Evolutionary conservation across 192 early-diverging fungal species (phyloP), one percentile per base, ranked within the genome.

Genomic region (Gonapodya sp.): DNA sequence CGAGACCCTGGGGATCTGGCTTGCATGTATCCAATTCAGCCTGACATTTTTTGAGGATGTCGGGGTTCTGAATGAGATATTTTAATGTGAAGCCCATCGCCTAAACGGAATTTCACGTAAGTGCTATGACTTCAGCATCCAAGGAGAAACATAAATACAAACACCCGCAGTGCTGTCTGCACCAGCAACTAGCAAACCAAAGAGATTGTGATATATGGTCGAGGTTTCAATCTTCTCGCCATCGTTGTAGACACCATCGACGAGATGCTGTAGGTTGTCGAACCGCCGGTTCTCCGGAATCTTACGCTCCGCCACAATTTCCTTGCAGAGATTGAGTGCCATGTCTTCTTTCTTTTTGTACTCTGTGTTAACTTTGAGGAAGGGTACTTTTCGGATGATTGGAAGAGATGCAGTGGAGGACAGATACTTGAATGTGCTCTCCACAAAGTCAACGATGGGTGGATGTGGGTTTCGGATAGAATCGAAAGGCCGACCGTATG

Each of bases 381-480:
- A 77, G 75, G 30, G 30, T 2, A 77, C 34, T 33, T 77, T 77
- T 8, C 75, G 75, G 30, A 77, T 18, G 8, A 77, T 31, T 16
- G 75, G 75, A 33, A 77, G 34, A 16, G 75, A 18, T 8, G 75
- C 18, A 2, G 75, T 77, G 18, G 75, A 32, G 75, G 75, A 77
- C 18, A 77, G 18, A 33, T 77, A 77, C 75, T 77, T 77, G 75
- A 77, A 77, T 33, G 75, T 32, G 75, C 34, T 34, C 31, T 77
- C 75, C 18, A 77, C 75, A 34, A 77, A 34, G 75, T 77, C 75
- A 34, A 77, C 75, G 8, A 77, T 34, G 30, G 30, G 75, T 8
- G 75, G 30, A 77, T 77, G 75, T 14, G 75, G 30, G 30, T 77
- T 34, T 8, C 34, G 18, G 75, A 77, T 34, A 8, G 75, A 77